Base-by-base conservation (phyloP, 352 stramenopile genomes). In the Pythium scleroteichum region DNA sequence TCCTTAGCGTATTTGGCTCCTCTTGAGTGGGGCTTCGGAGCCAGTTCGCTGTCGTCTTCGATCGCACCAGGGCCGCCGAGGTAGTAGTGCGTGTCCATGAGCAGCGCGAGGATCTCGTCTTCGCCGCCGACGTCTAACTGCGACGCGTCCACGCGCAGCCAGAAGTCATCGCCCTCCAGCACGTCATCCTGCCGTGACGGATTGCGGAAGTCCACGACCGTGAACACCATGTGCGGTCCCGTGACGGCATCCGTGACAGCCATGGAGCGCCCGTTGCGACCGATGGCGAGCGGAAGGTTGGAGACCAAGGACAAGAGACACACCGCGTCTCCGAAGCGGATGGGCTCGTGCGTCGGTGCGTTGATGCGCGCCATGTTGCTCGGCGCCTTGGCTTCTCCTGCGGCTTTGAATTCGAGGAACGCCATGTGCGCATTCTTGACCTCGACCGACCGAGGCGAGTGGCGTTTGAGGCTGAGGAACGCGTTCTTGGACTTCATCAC, bases 191-290 rank as follows among this genome's bases (percentile, higher is more conserved):
- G 59, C 17, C 78, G 69, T 33, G 65, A 82, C 16, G 74, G 78
- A 42, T 85, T 68, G n/a, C 62, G 42, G 52, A 88, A 90, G 55
- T 90, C 80, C 1, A 85, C 71, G 42, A 90, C 64, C 7, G 78
- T 87, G 51, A 88, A 86, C n/a, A 71, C 73, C 75, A 87, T 87
- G 59, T 88, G 78, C 0, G 70, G 73, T 0, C 81, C 77, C 0
- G 51, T 54, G 7, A 72, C 58, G 2, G 70, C 40, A 24, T 70
- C 68, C 14, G 9, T 20, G 2, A 64, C 64, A 3, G 46, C 26
- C 17, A 65, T 53, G 16, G 71, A 76, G 1, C 76, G 75, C 8
- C 78, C 81, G 35, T 86, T 66, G 13, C 53, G n/a, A 1, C 73
- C 73, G 19, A 90, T 66, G 17, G 67, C 72, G 6, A 90, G 66